phyloP scores from a whole-genome alignment of 176 grass and related monocot species.

The Phoenix roebelenii region DNA sequence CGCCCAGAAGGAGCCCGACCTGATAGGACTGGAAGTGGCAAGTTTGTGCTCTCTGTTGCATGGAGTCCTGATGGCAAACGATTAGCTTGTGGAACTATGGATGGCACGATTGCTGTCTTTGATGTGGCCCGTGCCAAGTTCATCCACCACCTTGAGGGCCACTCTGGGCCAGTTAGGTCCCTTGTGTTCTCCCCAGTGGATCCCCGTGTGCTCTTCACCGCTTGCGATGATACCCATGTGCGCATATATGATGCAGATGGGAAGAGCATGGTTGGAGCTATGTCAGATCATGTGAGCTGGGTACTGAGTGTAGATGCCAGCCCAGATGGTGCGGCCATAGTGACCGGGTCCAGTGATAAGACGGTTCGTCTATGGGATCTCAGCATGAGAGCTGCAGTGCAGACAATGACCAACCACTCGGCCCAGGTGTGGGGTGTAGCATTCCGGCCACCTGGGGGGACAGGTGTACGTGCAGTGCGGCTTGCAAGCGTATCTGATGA shows the following conservation, averaged over 20 bases:
- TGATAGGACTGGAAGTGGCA: slow-evolving; percentile 55
- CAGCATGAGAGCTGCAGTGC: slow-evolving; percentile 55
- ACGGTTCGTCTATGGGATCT: slow-evolving; percentile 80
- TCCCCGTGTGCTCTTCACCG: slow-evolving; percentile 73
- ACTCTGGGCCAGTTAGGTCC: slow-evolving; percentile 82
- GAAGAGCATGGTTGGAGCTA: slow-evolving; percentile 67
- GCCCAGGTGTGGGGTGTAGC: slow-evolving; percentile 88
- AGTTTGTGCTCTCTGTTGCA: slow-evolving; percentile 73
- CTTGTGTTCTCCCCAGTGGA: slow-evolving; percentile 82
- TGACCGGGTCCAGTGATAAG: slow-evolving; percentile 67
- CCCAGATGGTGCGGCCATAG: slow-evolving; percentile 61
- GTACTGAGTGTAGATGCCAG: slow-evolving; percentile 71
- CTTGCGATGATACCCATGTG: slow-evolving; percentile 62
- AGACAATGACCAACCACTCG: slow-evolving; percentile 82
- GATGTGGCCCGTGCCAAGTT: slow-evolving; percentile 65
- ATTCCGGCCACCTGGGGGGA: slow-evolving; percentile 53
- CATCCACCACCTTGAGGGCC: slow-evolving; percentile 81
- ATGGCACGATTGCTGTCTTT: slow-evolving; percentile 67
- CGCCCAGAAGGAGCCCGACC: slow-evolving; percentile 56
- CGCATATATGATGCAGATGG: slow-evolving; percentile 85
- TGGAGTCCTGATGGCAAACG: slow-evolving; percentile 84
- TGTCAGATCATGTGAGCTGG: slow-evolving; percentile 81
- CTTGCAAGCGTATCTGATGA: slow-evolving; percentile 76
- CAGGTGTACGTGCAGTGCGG: slow-evolving; percentile 47
- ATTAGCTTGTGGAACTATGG: slow-evolving; percentile 73